Percentiles rank a stretch among this genome's conserved stretches.
Conservation (phyloP, 2,329 filamentous ascomycete species). For the Chrysosporium queenslandicum region DNA sequence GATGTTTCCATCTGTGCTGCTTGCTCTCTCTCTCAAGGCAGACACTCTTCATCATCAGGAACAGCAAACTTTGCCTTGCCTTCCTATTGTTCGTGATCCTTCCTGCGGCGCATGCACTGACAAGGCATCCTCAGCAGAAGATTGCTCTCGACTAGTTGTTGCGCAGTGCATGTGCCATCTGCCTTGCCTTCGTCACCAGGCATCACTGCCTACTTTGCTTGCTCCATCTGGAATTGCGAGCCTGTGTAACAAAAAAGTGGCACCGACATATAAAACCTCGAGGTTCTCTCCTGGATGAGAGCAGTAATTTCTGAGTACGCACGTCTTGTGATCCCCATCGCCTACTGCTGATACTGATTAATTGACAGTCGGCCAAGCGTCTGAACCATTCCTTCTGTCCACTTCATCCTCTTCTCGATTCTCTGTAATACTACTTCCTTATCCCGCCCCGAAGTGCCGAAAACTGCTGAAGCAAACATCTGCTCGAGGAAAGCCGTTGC, state of each 20-base stretch:
- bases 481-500: neutral
- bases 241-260: neutral
- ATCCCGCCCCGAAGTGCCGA: neutral
- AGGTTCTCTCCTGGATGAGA: slow-evolving; percentile 6
- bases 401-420: neutral
- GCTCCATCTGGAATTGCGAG: neutral
- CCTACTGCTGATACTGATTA: neutral
- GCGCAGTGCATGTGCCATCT: neutral
- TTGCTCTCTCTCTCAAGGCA: slow-evolving; percentile 5
- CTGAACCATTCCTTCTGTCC: neutral
- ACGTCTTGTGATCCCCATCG: neutral
- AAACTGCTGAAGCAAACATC: neutral
- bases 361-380: neutral
- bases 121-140: neutral
- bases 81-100: neutral
- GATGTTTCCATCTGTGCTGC: neutral
- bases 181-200: neutral
- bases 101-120: slow-evolving; percentile 7
- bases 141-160: neutral
- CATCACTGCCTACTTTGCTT: slow-evolving; percentile 4
- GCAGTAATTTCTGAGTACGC: slow-evolving; percentile 2
- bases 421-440: neutral
- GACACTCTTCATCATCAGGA: neutral
- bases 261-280: slow-evolving; percentile 6
- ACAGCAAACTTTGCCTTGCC: slow-evolving; percentile 5